These are phyloP conservation scores for Diaporthe citri DNA, from an alignment of 2,329 filamentous ascomycete genomes.

Conservation along the genomic window DNA sequence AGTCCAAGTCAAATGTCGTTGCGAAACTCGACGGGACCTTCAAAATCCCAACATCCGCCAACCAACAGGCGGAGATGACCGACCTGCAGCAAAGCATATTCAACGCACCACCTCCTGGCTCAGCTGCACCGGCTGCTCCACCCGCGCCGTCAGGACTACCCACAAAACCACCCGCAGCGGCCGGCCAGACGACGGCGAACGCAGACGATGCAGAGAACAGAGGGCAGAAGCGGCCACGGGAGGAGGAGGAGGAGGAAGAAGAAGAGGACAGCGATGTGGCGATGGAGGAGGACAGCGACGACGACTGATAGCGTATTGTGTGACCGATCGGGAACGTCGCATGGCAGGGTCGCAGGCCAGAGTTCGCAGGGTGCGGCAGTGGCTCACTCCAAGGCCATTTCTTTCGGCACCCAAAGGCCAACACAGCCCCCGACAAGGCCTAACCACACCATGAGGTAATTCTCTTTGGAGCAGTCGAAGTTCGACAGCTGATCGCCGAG, in stretches of 20 bases:
- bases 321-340: constrained; percentile 6
- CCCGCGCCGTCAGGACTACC: constrained; percentile 56
- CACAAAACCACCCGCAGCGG: constrained; percentile 61
- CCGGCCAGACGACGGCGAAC: constrained; percentile 64
- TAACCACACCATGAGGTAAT: constrained; percentile 90
- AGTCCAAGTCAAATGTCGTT: constrained; percentile 87
- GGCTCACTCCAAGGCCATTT: constrained; percentile 66
- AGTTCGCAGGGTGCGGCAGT: constrained; percentile 25
- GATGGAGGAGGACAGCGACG: constrained; percentile 79
- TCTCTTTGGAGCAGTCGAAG: constrained; percentile 71
- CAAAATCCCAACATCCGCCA: constrained; percentile 71
- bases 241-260: constrained; percentile 76
- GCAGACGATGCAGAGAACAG: constrained; percentile 67
- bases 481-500: constrained; percentile 83
- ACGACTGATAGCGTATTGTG: constrained; percentile 64
- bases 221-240: constrained; percentile 78
- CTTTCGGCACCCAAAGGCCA: constrained; percentile 80
- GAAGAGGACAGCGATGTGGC: constrained; percentile 67
- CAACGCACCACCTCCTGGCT: constrained; percentile 71
- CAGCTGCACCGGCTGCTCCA: constrained; percentile 55
- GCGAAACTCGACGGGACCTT: constrained; percentile 94
- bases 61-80: constrained; percentile 73
- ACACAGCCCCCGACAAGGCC: constrained; percentile 87
- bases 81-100: constrained; percentile 86
- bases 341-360: neutral